Evolutionary conservation across 257 asterid genomes (phyloP).

Genomic region (Solanum rostratum): DNA sequence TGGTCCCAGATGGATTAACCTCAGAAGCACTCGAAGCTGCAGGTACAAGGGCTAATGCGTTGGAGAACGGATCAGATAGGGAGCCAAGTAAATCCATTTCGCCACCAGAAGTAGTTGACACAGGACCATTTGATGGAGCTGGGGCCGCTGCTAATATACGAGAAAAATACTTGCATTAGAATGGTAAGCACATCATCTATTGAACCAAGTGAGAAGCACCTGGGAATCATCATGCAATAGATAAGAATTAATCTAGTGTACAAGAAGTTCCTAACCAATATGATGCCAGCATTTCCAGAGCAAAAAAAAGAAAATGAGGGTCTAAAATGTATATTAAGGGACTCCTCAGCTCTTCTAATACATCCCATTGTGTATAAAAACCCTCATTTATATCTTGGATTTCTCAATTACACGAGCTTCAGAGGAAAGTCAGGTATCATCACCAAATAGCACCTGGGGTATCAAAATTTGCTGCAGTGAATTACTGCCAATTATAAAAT

Average conservation of each 20-base stretch:
- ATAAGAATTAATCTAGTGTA: not conserved
- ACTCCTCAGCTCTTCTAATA: not conserved
- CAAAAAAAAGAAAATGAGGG: not conserved
- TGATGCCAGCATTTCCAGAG: not conserved
- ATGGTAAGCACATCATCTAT: not conserved
- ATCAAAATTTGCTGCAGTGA: not conserved
- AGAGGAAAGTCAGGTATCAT: not conserved
- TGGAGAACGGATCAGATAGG: slow-evolving; percentile 46
- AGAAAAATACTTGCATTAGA: not conserved
- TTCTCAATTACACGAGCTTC: not conserved
- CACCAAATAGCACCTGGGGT: not conserved
- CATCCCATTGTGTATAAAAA: not conserved
- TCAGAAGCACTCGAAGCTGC: slow-evolving; percentile 31
- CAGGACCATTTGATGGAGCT: slow-evolving; percentile 31
- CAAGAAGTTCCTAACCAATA: not conserved
- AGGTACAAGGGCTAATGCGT: slow-evolving; percentile 69
- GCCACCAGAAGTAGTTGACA: slow-evolving; percentile 29
- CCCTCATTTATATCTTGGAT: not conserved
- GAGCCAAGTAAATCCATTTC: slow-evolving; percentile 79
- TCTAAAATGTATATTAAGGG: not conserved
- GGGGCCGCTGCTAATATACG: slow-evolving; percentile 40
- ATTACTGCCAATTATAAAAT: not conserved
- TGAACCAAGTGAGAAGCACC: not conserved
- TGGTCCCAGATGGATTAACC: slow-evolving; percentile 28
- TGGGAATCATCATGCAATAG: not conserved